Conservation (phyloP, 176 grass and related monocot species). For the Hordeum marinum region DNA sequence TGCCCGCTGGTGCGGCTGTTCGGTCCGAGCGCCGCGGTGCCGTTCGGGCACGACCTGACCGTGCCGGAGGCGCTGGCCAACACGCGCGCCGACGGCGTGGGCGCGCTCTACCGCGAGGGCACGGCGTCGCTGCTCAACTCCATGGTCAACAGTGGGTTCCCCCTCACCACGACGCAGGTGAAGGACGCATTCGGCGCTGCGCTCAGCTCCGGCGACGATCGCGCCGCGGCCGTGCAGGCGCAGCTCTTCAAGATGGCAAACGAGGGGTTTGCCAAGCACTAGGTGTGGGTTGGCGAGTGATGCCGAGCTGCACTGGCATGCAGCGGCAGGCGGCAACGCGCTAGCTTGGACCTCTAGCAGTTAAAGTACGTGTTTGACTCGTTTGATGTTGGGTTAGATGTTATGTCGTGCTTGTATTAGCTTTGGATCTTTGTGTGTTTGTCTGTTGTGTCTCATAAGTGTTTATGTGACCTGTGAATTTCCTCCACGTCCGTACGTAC, state of each 20-base stretch:
- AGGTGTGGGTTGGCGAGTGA: background rate
- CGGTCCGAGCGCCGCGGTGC: slow-evolving; percentile 36
- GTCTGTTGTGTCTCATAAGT: background rate
- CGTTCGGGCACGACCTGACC: slow-evolving; percentile 62
- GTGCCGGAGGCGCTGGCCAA: slow-evolving; percentile 67
- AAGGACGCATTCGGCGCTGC: slow-evolving; percentile 56
- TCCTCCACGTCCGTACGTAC: background rate
- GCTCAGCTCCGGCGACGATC: slow-evolving; percentile 33
- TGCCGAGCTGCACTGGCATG: background rate
- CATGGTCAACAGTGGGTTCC: slow-evolving; percentile 52
- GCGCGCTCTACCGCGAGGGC: slow-evolving; percentile 75
- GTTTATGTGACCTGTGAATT: background rate
- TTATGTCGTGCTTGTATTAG: background rate
- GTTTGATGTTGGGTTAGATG: background rate
- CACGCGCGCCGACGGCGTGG: slow-evolving; percentile 56
- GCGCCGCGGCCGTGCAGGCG: slow-evolving; percentile 48
- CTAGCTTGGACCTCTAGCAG: background rate
- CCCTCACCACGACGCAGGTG: slow-evolving; percentile 60
- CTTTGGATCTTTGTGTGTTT: background rate
- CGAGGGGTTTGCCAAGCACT: slow-evolving; percentile 37
- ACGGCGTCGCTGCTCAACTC: slow-evolving; percentile 83
- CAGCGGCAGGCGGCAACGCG: background rate
- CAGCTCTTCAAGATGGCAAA: slow-evolving; percentile 72
- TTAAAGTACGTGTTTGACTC: background rate
- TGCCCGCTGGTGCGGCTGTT: slow-evolving; percentile 52